Base-by-base conservation (phyloP, 805 yeast genomes). In the Nakazawaea holstii region DNA sequence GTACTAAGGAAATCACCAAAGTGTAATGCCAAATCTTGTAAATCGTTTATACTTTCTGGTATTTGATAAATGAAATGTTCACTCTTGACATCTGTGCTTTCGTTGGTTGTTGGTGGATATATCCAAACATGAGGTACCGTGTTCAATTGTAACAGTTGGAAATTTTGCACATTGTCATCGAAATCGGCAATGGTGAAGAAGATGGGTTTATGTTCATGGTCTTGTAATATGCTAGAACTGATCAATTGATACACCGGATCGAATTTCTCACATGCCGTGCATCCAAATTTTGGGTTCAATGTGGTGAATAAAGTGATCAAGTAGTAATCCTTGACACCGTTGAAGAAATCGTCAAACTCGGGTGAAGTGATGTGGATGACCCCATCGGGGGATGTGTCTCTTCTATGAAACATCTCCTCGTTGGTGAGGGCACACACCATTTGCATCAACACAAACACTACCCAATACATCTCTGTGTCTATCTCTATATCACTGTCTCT, bases 41-140 rank as follows among this genome's bases (percentile, higher is more conserved):
- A 58, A 39, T 63, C 69, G 20, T 52, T 17, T 13, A 35, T 9
- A 13, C 41, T 26, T 61, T 57, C 54, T 9, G 53, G 51, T 3
- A 56, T 43, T 8, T 52, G 50, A 43, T 53, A 60, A 2, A 55
- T 51, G 41, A 56, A 61, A 45, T 62, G 65, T 38, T 56, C 64
- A 45, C 60, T 54, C 2, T 52, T 49, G 13, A 57, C 48, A 11
- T 48, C 48, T 3, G 55, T 48, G 8, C 15, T 8, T 7, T 39
- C 15, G n/a, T 7, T 27, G 24, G 55, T 42, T 6, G 58, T 42
- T 27, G 62, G 57, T 3, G 90, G 89, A 47, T 77, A 72, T 2
- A 84, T 66, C 80, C 89, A 79, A n/a, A 83, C 53, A 50, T 79
- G 82, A 1, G 95, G 94, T 3, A 83, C 78, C 2, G 77, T 66